A percentile compares a stretch with the other conserved stretches of the same genome.
Conservation (phyloP, 805 yeast genomes). For the Wickerhamomyces ciferrii region DNA sequence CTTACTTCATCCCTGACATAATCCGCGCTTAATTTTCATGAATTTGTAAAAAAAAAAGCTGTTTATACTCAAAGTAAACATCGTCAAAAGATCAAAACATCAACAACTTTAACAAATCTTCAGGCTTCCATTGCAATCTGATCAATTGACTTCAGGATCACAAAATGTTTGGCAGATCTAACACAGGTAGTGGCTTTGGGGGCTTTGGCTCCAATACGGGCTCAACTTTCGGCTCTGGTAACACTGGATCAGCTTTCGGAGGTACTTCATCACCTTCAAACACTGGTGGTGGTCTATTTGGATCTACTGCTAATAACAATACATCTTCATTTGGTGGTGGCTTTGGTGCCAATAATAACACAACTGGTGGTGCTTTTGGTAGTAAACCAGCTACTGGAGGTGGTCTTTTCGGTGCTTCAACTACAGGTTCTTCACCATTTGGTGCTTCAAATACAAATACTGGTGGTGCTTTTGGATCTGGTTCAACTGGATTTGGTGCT, state of each 20-base stretch:
- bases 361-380: constrained; percentile 19
- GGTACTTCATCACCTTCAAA: constrained; percentile 11
- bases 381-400: constrained; percentile 14
- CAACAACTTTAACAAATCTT: not conserved
- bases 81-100: too few relatives aligned
- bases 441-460: constrained; percentile 22
- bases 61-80: not conserved
- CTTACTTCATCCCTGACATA: not conserved
- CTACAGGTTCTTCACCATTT: constrained; percentile 29
- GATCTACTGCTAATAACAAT: constrained; percentile 8
- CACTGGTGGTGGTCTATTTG: constrained; percentile 18
- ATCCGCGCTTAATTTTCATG: not conserved
- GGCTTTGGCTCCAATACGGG: constrained; percentile 21
- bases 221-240: constrained; percentile 17
- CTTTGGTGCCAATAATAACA: constrained; percentile 1
- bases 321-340: constrained; percentile 14
- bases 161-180: constrained; percentile 22
- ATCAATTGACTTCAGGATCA: not conserved
- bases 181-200: constrained; percentile 24
- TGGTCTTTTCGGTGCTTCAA: constrained; percentile 8
- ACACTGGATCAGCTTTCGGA: constrained; percentile 19
- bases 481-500: constrained; percentile 15
- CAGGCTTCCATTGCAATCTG: not conserved
- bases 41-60: not conserved
- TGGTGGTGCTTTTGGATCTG: constrained; percentile 8